Conservation (phyloP, 129 eudicot species). For the Artemisia annua region DNA sequence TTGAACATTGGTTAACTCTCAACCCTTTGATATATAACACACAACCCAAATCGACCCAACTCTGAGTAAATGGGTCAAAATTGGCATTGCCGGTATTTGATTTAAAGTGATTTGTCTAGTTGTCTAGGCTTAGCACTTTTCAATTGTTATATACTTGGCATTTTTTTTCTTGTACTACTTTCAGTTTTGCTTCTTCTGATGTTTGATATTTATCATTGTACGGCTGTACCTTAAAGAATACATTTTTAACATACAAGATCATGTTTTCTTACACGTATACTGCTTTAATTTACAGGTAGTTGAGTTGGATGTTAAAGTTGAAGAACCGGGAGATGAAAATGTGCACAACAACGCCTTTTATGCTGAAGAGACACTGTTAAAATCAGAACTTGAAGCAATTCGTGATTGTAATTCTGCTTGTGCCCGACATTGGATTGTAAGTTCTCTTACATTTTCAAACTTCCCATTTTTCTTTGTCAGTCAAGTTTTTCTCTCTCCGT, state of each 20-base stretch:
- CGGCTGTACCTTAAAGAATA: no score
- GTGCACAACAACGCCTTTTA: slow-evolving; percentile 80
- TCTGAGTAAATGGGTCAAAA: not conserved
- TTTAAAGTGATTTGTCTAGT: no score
- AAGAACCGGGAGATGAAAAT: slow-evolving; percentile 64
- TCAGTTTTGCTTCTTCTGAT: not conserved
- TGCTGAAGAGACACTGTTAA: slow-evolving; percentile 63
- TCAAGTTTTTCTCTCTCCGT: slow-evolving; percentile 5
- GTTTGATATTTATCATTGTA: not conserved
- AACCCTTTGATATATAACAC: no score
- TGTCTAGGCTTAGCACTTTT: no score
- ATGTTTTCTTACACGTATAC: not conserved
- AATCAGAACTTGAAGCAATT: slow-evolving; percentile 66
- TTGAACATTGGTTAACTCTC: no score
- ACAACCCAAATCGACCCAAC: no score
- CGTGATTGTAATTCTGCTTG: slow-evolving; percentile 64
- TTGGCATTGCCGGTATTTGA: not conserved
- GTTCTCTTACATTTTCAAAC: slow-evolving; percentile 19
- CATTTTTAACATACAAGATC: not conserved
- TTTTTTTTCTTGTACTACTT: not conserved
- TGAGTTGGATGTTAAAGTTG: slow-evolving; percentile 68
- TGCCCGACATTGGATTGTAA: slow-evolving; percentile 35
- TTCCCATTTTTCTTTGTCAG: not conserved
- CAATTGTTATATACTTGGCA: no score
- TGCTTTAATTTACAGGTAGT: slow-evolving; percentile 52